Percentiles rank a stretch among this genome's conserved stretches.
These are phyloP conservation scores for Pythium rishiriense DNA, from an alignment of 352 stramenopile species.

Conservation along the genomic window DNA sequence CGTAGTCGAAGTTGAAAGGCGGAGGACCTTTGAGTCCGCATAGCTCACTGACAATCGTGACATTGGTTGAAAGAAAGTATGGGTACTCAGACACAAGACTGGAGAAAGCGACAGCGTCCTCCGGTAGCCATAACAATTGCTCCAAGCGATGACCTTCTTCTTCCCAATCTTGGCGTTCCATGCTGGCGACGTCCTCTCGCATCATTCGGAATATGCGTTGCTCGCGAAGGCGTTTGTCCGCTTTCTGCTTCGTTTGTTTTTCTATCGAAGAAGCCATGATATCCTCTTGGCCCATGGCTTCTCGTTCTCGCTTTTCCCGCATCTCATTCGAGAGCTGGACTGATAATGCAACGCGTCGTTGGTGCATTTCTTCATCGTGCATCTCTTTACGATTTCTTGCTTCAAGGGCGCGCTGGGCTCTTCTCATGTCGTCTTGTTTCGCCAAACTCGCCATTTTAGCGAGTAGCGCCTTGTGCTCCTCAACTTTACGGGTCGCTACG, in stretches of 20 bases:
- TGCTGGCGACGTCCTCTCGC: conserved; percentile 54
- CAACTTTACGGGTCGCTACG: conserved; percentile 14
- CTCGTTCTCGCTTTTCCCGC: conserved; percentile 46
- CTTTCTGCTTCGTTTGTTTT: conserved; percentile 18
- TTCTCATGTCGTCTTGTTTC: conserved; percentile 32
- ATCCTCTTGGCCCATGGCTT: conserved; percentile 52
- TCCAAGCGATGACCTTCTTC: conserved; percentile 49
- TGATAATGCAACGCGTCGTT: conserved; percentile 43
- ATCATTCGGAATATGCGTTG: conserved; percentile 52
- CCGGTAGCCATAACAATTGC: conserved; percentile 47
- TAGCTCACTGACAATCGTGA: conserved; percentile 45
- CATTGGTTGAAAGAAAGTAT: conserved; percentile 42
- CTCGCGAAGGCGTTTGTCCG: conserved; percentile 38
- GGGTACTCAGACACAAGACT: conserved; percentile 34
- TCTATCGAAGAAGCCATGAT: conserved; percentile 17
- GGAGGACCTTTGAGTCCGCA: conserved; percentile 18
- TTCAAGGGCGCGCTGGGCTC: conserved; percentile 43
- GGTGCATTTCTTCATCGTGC: conserved; percentile 63
- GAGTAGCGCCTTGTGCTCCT: conserved; percentile 41
- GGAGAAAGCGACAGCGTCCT: conserved; percentile 34
- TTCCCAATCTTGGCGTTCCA: conserved; percentile 50
- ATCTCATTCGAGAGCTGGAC: conserved; percentile 30
- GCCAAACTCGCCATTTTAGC: conserved; percentile 46
- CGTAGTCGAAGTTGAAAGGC: conserved; percentile 60
- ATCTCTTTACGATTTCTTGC: conserved; percentile 56